A percentile compares a stretch with the other conserved stretches of the same genome.
Conservation (phyloP, 768 basidiomycete genomes). For the Trametes cinnabarina region DNA sequence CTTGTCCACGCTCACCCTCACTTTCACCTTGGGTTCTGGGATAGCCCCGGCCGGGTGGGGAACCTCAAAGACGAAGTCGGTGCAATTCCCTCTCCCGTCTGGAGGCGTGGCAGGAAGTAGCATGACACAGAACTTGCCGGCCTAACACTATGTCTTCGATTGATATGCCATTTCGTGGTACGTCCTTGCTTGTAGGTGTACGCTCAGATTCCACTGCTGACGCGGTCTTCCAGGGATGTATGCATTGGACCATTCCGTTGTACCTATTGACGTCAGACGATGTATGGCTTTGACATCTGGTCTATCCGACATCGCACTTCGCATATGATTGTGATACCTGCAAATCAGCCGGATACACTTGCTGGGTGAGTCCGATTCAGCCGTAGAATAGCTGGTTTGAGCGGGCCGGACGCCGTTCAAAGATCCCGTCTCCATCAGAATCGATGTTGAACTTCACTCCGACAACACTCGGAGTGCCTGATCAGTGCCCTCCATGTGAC, state of each 20-base stretch:
- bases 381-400: not conserved
- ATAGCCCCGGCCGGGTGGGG: conserved; percentile 29
- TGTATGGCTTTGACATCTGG: too few relatives aligned
- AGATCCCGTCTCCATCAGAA: not conserved
- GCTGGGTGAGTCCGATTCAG: not conserved
- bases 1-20: conserved; percentile 37
- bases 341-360: not conserved
- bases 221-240: too few relatives aligned
- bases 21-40: conserved; percentile 31
- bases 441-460: not conserved
- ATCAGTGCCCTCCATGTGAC: not conserved
- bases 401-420: not conserved
- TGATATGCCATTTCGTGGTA: too few relatives aligned
- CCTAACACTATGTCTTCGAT: not conserved
- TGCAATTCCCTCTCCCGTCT: conserved; percentile 42
- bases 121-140: conserved; percentile 28
- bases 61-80: conserved; percentile 25
- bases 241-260: too few relatives aligned
- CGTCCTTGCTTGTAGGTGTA: too few relatives aligned
- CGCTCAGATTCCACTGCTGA: too few relatives aligned
- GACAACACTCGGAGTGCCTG: not conserved
- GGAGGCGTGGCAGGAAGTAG: conserved; percentile 51
- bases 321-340: not conserved
- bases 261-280: too few relatives aligned
- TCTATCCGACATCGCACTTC: not conserved